Percentiles rank a stretch among this genome's conserved stretches.
Evolutionary conservation across 1,284 basidiomycete species (phyloP).

Genomic region (Irpex rosettiformis): DNA sequence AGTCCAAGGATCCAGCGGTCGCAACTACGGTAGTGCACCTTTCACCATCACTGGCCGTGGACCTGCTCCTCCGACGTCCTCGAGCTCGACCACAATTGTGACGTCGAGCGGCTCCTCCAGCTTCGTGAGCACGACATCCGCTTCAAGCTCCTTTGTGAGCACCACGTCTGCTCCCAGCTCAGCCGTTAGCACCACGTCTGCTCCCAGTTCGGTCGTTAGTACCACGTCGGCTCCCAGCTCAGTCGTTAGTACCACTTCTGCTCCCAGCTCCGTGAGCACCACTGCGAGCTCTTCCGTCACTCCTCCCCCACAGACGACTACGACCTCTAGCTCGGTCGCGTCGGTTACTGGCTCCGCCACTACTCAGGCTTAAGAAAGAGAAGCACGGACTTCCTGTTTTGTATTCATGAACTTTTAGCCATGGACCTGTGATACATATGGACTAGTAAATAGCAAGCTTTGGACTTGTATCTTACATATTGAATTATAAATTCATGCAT

Average conservation of each 20-base stretch:
- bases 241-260: too few species aligned
- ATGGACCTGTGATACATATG: too few species aligned
- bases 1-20: neutral
- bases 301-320: neutral
- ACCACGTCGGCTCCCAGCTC: too few species aligned
- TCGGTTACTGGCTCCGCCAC: neutral
- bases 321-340: neutral
- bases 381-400: too few species aligned
- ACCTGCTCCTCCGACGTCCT: neutral
- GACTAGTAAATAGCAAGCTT: too few species aligned
- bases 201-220: neutral
- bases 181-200: neutral
- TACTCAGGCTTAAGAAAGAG: neutral
- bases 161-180: neutral
- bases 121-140: neutral
- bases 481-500: too few species aligned
- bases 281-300: neutral
- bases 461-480: too few species aligned
- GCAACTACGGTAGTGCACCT: neutral
- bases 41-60: neutral
- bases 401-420: too few species aligned
- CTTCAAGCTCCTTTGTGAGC: neutral
- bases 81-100: neutral
- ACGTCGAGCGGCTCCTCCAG: neutral
- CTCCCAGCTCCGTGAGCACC: neutral